These are phyloP conservation scores for Coniferiporia sulphurascens DNA, from an alignment of 1,284 basidiomycete genomes.

Conservation along the genomic window DNA sequence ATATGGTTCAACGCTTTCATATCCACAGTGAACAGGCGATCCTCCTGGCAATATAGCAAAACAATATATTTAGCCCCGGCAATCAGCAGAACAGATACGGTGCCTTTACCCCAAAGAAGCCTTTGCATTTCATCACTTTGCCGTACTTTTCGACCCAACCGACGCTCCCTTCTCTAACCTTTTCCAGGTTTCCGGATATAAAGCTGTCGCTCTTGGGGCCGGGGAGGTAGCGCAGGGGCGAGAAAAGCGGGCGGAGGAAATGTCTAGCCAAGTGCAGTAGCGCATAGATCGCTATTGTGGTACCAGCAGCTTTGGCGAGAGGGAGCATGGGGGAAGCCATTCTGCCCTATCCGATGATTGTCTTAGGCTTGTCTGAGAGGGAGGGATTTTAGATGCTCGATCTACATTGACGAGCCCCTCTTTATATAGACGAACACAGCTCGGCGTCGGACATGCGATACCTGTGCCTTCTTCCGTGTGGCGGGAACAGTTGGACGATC, in stretches of 20 bases:
- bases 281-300: neutral
- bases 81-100: constrained; percentile 8
- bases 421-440: no score
- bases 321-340: neutral
- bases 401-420: no score
- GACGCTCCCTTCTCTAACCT: constrained; percentile 15
- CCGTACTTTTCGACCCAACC: constrained; percentile 25
- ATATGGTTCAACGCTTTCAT: constrained; percentile 46
- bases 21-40: constrained; percentile 43
- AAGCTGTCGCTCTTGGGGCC: constrained; percentile 19
- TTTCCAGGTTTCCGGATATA: constrained; percentile 17
- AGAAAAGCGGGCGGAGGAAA: constrained; percentile 11
- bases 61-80: neutral
- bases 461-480: no score
- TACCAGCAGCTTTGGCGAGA: neutral
- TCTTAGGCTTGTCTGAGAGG: neutral
- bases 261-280: constrained; percentile 1
- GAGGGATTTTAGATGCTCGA: no score
- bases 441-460: no score
- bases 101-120: constrained; percentile 19
- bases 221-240: constrained; percentile 20
- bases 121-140: constrained; percentile 17
- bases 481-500: no score
- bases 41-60: constrained; percentile 26
- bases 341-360: neutral